Evolutionary conservation across 1,284 basidiomycete species (phyloP), one percentile per base, ranked within the genome.

Genomic region (Trichosporon ovoides): DNA sequence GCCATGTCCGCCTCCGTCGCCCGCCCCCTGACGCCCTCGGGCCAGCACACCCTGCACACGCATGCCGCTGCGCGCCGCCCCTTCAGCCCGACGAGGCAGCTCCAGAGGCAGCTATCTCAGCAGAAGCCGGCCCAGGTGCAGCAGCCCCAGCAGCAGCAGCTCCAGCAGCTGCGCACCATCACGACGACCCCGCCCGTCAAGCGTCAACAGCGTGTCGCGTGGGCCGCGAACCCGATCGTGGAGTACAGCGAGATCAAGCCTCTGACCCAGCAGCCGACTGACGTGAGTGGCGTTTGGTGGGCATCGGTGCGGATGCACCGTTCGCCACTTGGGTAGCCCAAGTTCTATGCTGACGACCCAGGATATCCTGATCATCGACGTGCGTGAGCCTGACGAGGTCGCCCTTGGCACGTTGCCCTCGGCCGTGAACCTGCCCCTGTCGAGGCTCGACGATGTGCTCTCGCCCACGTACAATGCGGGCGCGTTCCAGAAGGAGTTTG

Each of bases 371-470:
- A 69, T 94, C 55, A 85, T 95, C 59, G 91, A 99, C 75, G 94
- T 98, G 7, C 87, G 96, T 33, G 96, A 98, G 76, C 88, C 88
- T 3, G 85, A 91, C 65, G 96, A 98, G 77, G 90, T 94, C 35
- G 83, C 88, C 3, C 89, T 95, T 74, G 95, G 96, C 28, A 89
- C 89, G 71, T 97, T 99, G 69, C 96, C 96, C 3, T 93, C 91
- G 12, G 84, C 94, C 6, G 92, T 98, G 68, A 94, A 95, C 74
- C 79, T 99, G 13, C 95, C 96, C 7, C 84, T 98, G 20, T 89
- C 89, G 4, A 82, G 83, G 19, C 83, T 98, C 55, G 79, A 85
- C 38, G 83, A 82, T 48, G 85, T 91, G 7, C 77, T 98, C 51
- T 80, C 84, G 37, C 60, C 19, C 62, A 66, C 65, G 78, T 48